Conservation (phyloP, 1,284 basidiomycete species). For the Tilletia setariae region DNA sequence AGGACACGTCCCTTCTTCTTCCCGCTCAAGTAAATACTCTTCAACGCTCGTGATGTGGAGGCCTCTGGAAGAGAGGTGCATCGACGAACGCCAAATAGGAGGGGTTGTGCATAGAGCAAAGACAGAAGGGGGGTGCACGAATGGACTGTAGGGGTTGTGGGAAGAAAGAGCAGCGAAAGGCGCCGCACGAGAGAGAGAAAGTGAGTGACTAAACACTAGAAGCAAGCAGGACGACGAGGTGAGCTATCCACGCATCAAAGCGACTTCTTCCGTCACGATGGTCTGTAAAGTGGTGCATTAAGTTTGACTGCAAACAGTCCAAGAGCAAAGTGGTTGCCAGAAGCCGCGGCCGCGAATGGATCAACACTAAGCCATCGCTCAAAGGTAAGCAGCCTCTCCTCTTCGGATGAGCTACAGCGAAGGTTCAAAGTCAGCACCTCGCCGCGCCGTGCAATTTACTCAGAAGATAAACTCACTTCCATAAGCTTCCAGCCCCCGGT, state of each 20-base stretch:
- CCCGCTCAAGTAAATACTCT: constrained; percentile 9
- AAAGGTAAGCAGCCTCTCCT: background rate
- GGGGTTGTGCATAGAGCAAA: background rate
- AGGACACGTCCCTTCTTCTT: background rate
- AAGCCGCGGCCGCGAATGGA: background rate
- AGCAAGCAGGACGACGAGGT: background rate
- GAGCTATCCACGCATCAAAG: background rate
- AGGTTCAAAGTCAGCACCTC: background rate
- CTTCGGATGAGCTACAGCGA: background rate
- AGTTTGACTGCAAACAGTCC: too few species aligned
- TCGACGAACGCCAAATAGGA: constrained; percentile 9
- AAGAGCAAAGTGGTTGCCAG: background rate
- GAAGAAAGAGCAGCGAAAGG: background rate
- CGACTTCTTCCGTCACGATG: background rate
- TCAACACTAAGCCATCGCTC: background rate
- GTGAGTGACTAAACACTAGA: background rate
- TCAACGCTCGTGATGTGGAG: constrained; percentile 14
- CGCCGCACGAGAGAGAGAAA: background rate
- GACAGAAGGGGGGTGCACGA: background rate
- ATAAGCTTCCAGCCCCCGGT: constrained; percentile 98
- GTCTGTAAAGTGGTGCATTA: too few species aligned
- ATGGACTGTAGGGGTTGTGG: background rate
- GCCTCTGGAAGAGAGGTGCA: background rate
- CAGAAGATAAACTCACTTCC: constrained; percentile 63
- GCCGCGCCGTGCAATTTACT: background rate